Evolutionary conservation across 106 monocot species (phyloP).

Genomic region (Amphibolis antarctica): DNA sequence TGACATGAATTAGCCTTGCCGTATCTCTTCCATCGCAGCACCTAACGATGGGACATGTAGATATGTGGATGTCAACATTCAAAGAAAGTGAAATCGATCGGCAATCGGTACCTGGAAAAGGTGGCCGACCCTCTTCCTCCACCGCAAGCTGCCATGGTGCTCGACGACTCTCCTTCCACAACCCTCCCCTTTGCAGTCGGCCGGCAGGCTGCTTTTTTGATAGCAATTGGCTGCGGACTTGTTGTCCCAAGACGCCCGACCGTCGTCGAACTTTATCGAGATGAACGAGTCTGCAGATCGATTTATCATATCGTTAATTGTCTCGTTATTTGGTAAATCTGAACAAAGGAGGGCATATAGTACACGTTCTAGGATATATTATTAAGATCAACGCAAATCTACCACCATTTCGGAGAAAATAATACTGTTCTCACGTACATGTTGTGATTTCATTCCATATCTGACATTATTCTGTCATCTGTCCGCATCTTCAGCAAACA

Average conservation of each 20-base stretch:
- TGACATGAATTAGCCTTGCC: constrained; percentile 17
- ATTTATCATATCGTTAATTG: too few relatives aligned
- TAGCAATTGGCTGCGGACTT: constrained; percentile 1
- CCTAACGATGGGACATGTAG: not conserved
- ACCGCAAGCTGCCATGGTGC: constrained; percentile 22
- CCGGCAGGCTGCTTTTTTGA: not conserved
- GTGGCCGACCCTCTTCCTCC: constrained; percentile 41
- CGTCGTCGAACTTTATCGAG: constrained; percentile 64
- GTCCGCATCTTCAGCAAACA: too few relatives aligned
- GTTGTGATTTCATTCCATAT: too few relatives aligned
- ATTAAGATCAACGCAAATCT: too few relatives aligned
- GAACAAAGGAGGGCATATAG: too few relatives aligned
- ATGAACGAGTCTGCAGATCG: constrained; percentile 50
- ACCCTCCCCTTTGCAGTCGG: not conserved
- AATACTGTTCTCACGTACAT: too few relatives aligned
- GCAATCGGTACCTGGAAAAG: constrained; percentile 27
- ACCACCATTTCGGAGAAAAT: too few relatives aligned
- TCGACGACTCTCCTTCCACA: constrained; percentile 25
- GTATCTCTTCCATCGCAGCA: constrained; percentile 40
- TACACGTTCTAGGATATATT: too few relatives aligned
- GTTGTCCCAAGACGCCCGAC: constrained; percentile 31
- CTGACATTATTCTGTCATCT: not conserved
- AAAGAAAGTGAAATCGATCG: too few relatives aligned
- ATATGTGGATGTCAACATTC: not conserved
- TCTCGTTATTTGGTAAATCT: too few relatives aligned